phyloP scores from a whole-genome alignment of 2,329 filamentous ascomycete species.

The Dothiorella sarmentorum region DNA sequence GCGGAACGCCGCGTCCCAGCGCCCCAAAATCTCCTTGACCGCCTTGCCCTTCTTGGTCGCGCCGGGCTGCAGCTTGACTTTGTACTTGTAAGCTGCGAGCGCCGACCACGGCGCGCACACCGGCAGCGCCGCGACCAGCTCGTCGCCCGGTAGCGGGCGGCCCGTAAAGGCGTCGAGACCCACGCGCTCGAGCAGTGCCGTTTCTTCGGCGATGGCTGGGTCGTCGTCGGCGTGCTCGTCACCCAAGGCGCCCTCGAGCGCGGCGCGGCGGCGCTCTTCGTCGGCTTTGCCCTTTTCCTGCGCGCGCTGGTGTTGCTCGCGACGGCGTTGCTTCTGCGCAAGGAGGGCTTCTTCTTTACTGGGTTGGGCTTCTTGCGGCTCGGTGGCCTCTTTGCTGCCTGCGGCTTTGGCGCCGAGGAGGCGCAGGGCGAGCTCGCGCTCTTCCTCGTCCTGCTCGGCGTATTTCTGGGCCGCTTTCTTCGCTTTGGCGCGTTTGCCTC shows the following conservation, averaged over 20 bases:
- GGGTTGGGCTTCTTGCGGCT: constrained; percentile 59
- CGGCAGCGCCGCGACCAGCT: constrained; percentile 65
- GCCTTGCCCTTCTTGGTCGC: constrained; percentile 90
- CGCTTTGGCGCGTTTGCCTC: constrained; percentile 76
- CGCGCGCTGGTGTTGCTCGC: constrained; percentile 74
- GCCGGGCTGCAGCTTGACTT: constrained; percentile 90
- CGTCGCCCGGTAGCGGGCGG: constrained; percentile 74
- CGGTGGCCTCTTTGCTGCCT: constrained; percentile 63
- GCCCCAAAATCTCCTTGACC: constrained; percentile 80
- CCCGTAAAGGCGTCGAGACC: constrained; percentile 72
- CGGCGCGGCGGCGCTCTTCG: constrained; percentile 61
- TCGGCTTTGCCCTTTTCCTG: constrained; percentile 73
- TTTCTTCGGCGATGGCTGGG: constrained; percentile 56
- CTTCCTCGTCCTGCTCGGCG: constrained; percentile 90
- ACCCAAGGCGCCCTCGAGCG: constrained; percentile 27
- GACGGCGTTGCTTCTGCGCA: constrained; percentile 69
- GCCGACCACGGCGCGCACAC: constrained; percentile 63
- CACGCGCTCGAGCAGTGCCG: constrained; percentile 51
- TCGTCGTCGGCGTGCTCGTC: constrained; percentile 26
- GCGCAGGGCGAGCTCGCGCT: constrained; percentile 75
- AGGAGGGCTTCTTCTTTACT: constrained; percentile 68
- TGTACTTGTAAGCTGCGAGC: constrained; percentile 76
- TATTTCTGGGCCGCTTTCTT: constrained; percentile 91
- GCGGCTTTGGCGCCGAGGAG: constrained; percentile 77
- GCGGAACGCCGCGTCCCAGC: constrained; percentile 67